A percentile compares a stretch with the other conserved stretches of the same genome.
These are phyloP conservation scores for Rhazya stricta DNA, from an alignment of 257 asterid species.

Conservation along the genomic window DNA sequence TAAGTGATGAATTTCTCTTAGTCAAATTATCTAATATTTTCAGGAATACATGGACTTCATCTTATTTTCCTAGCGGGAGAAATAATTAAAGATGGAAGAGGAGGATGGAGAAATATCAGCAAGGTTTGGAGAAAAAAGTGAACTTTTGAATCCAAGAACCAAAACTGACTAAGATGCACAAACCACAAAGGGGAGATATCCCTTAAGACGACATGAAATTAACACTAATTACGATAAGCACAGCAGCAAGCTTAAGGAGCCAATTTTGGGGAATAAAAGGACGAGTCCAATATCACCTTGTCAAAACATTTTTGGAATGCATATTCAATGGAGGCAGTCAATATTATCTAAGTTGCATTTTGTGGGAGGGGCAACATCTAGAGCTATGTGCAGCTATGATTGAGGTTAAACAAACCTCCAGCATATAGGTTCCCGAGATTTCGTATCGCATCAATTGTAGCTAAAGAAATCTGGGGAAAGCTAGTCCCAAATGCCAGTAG, in stretches of 20 bases:
- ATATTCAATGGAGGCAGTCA: neutral
- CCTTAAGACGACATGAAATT: neutral
- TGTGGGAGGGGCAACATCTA: neutral
- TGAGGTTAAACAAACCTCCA: conserved; percentile 59
- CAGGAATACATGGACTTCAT: neutral
- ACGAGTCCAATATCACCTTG: neutral
- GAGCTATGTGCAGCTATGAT: neutral
- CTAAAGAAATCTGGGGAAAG: conserved; percentile 94
- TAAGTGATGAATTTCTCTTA: neutral
- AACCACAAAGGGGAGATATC: neutral
- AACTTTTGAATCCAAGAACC: neutral
- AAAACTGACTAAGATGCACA: neutral
- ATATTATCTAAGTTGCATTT: neutral
- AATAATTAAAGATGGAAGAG: neutral
- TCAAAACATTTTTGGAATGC: neutral
- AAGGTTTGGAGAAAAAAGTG: neutral
- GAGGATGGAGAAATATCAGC: neutral
- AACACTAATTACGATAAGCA: neutral
- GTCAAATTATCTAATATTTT: neutral
- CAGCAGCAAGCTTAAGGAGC: neutral
- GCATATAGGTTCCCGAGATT: conserved; percentile 70
- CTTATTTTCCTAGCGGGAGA: neutral
- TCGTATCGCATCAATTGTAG: conserved; percentile 88
- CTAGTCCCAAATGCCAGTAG: conserved; percentile 95
- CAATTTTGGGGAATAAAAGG: neutral